Conservation (phyloP, 2,329 filamentous ascomycete genomes). For the Colletotrichum melonis region DNA sequence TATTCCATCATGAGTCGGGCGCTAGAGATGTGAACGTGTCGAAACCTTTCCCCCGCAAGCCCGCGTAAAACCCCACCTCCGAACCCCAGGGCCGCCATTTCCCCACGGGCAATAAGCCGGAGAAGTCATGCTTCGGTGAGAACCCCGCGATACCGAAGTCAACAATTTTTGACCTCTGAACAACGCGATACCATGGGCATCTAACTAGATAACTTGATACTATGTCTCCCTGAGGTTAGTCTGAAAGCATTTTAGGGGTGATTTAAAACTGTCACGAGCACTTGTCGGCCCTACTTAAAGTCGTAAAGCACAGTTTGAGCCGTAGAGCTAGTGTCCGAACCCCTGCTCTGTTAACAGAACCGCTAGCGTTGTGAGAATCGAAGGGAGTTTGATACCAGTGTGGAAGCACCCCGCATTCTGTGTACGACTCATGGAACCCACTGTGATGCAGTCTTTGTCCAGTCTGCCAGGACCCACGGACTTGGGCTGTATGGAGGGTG, state of each 20-base stretch:
- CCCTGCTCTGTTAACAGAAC: too few relatives aligned
- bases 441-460: background rate
- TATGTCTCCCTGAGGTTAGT: too few relatives aligned
- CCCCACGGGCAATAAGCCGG: conserved; percentile 31
- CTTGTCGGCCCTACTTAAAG: too few relatives aligned
- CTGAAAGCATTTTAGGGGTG: too few relatives aligned
- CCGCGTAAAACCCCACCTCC: conserved; percentile 5
- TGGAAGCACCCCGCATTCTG: conserved; percentile 8
- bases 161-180: background rate
- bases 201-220: too few relatives aligned
- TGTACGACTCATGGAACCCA: background rate
- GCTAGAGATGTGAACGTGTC: background rate
- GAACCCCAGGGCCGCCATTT: background rate
- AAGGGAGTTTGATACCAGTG: background rate
- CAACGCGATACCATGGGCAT: background rate
- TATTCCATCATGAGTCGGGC: background rate
- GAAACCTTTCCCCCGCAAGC: background rate
- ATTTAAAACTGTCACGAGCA: too few relatives aligned
- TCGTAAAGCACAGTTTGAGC: too few relatives aligned
- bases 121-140: conserved; percentile 8
- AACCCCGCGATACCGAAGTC: conserved; percentile 18
- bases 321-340: too few relatives aligned
- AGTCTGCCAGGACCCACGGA: background rate
- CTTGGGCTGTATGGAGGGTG: background rate
- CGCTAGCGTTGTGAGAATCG: too few relatives aligned